Evolutionary conservation across 1,284 basidiomycete species (phyloP).

Genomic region (Polyporus tsugae): DNA sequence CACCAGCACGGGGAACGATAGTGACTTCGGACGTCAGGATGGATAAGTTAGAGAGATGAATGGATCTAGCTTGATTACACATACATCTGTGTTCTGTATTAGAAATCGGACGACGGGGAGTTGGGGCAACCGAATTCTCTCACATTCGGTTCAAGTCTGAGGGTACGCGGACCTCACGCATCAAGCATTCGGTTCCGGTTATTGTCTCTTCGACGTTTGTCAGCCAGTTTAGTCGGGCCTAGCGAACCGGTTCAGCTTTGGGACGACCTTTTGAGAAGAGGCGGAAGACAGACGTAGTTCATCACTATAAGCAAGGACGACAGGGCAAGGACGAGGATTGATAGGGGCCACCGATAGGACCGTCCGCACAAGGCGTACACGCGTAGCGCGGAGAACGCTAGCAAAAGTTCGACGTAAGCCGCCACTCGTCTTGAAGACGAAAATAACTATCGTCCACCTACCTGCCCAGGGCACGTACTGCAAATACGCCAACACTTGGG

Average conservation of each 20-base stretch:
- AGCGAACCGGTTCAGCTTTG: neutral
- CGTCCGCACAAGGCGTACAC: neutral
- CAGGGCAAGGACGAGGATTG: neutral
- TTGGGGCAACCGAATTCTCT: neutral
- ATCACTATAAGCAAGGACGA: neutral
- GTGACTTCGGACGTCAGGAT: neutral
- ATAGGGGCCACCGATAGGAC: neutral
- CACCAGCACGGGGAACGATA: neutral
- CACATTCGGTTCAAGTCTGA: neutral
- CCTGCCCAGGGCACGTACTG: conserved; percentile 6
- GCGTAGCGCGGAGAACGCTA: conserved; percentile 2
- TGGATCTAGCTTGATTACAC: neutral
- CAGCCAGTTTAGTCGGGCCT: neutral
- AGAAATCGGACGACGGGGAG: neutral
- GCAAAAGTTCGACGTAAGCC: neutral
- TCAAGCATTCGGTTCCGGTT: neutral
- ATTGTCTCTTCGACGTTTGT: neutral
- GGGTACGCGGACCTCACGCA: conserved; percentile 2
- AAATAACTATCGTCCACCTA: neutral
- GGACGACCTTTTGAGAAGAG: neutral
- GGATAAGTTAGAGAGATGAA: neutral
- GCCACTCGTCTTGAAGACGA: too few species aligned
- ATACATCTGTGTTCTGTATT: neutral
- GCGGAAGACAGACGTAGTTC: neutral
- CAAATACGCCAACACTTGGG: neutral